Evolutionary conservation across 495 filamentous ascomycete species (phyloP), one percentile per base, ranked within the genome.

Genomic region (Letharia columbiana): DNA sequence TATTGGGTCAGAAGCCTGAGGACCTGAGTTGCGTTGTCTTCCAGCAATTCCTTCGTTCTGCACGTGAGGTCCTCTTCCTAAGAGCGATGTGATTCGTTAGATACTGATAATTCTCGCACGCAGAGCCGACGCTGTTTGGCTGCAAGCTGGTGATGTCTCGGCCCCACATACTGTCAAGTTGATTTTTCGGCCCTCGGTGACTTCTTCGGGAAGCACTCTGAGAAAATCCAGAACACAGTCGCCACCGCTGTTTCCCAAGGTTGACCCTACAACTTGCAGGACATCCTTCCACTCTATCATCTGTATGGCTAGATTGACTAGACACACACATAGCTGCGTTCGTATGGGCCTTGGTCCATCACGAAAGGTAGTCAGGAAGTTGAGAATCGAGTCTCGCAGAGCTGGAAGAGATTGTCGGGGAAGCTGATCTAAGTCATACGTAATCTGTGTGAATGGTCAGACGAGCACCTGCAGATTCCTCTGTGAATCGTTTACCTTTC

Each of bases 151-250:
- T 78, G 78, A 59, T 73, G 73, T 75, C 72, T 83, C 82, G 82
- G 80, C 82, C 83, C 77, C 80, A 92, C 91, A 80, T 92, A 96
- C 92, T 82, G 89, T 91, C 77, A 99, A 83, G 82, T 90, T 95
- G 83, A 98, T 96, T 80, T 96, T 98, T 77, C 94, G 90, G 77
- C 95, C 94, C 81, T 98, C 94, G 60, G 91, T 98, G 75, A 99
- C 95, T 83, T 99, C 94, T 81, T 99, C 94, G 28, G 94, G 94
- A 58, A 99, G 85, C 71, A 99, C 92, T 73, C 87, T 91, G 64
- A 99, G 81, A 76, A 99, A 98, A 73, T 98, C 95, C 68, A 99
- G 78, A 69, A 97, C 88, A 74, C 89, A 92, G 62, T 92, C 87
- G 69, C 88, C 84, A 56, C 89, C 85, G 69, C 86, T 86, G 73